Conservation (phyloP, 2,329 filamentous ascomycete species). For the Scopulariopsis brevicaulis region DNA sequence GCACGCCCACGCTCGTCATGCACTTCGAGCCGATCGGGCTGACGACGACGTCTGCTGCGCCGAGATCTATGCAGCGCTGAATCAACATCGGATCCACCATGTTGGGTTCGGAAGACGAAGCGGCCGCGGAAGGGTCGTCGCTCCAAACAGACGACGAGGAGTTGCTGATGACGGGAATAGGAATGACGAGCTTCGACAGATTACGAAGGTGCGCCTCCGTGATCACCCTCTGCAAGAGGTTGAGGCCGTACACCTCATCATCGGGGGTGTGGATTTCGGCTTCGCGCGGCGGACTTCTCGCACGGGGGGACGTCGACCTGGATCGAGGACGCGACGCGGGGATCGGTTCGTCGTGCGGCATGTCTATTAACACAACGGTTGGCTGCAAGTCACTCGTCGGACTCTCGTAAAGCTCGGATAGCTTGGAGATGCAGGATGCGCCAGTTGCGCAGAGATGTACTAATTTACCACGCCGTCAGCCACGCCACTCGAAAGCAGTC, state of each 20-base stretch:
- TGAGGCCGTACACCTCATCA: constrained; percentile 43
- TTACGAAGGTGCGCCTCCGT: constrained; percentile 46
- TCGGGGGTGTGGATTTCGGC: constrained; percentile 28
- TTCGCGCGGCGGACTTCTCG: constrained; percentile 19
- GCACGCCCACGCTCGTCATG: constrained; percentile 65
- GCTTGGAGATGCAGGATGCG: constrained; percentile 37
- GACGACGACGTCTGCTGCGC: constrained; percentile 75
- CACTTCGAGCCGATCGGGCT: constrained; percentile 67
- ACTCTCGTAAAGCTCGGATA: constrained; percentile 40
- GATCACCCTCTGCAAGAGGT: constrained; percentile 42
- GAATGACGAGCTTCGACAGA: constrained; percentile 43
- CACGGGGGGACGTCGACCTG: constrained; percentile 33
- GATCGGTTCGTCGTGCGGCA: constrained; percentile 36
- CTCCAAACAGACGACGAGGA: constrained; percentile 14
- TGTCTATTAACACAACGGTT: constrained; percentile 46
- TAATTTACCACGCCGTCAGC: constrained; percentile 13
- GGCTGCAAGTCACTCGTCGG: constrained; percentile 41
- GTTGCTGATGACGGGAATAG: constrained; percentile 39
- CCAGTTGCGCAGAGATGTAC: constrained; percentile 44
- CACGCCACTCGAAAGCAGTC: neutral
- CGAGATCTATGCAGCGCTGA: constrained; percentile 69
- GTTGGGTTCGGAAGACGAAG: constrained; percentile 9
- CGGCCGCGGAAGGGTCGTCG: constrained; percentile 10
- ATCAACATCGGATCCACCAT: constrained; percentile 34
- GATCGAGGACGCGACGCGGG: constrained; percentile 21